A percentile compares a stretch with the other conserved stretches of the same genome.
These are phyloP conservation scores for Saccharomyces uvarum DNA, from an alignment of 1,139 yeast species.

Conservation along the genomic window DNA sequence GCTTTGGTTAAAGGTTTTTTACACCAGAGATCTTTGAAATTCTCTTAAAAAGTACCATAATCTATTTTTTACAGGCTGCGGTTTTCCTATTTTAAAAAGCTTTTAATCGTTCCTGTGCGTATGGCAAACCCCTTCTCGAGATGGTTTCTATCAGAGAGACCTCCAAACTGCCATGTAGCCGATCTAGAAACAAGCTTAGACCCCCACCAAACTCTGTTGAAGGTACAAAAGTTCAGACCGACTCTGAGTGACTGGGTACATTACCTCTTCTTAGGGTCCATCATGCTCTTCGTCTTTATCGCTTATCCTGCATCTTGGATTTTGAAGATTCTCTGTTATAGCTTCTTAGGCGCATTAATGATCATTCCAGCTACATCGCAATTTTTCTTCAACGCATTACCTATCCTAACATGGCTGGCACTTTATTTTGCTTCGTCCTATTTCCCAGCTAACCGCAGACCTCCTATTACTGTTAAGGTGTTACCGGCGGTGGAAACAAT, in stretches of 20 bases:
- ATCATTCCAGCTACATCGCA: slow-evolving; percentile 73
- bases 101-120: not conserved
- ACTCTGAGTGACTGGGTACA: slow-evolving; percentile 42
- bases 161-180: slow-evolving; percentile 47
- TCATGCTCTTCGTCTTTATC: slow-evolving; percentile 44
- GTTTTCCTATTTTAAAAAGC: not conserved
- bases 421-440: slow-evolving; percentile 73
- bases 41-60: not conserved
- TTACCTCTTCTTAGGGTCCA: slow-evolving; percentile 43
- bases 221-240: slow-evolving; percentile 46
- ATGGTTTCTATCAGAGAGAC: slow-evolving; percentile 54
- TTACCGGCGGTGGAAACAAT: slow-evolving; percentile 93
- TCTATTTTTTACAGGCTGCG: not conserved
- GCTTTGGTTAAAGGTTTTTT: not conserved
- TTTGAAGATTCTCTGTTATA: slow-evolving; percentile 26
- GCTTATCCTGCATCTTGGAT: slow-evolving; percentile 33
- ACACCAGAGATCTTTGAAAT: not conserved
- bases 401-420: slow-evolving; percentile 82
- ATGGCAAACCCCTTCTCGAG: slow-evolving; percentile 35
- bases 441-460: slow-evolving; percentile 72
- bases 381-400: slow-evolving; percentile 78
- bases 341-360: slow-evolving; percentile 33
- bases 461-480: slow-evolving; percentile 83
- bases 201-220: slow-evolving; percentile 42
- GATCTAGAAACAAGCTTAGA: slow-evolving; percentile 55